Base-by-base conservation (phyloP, 768 basidiomycete genomes). In the Rhodotorula paludigena region DNA sequence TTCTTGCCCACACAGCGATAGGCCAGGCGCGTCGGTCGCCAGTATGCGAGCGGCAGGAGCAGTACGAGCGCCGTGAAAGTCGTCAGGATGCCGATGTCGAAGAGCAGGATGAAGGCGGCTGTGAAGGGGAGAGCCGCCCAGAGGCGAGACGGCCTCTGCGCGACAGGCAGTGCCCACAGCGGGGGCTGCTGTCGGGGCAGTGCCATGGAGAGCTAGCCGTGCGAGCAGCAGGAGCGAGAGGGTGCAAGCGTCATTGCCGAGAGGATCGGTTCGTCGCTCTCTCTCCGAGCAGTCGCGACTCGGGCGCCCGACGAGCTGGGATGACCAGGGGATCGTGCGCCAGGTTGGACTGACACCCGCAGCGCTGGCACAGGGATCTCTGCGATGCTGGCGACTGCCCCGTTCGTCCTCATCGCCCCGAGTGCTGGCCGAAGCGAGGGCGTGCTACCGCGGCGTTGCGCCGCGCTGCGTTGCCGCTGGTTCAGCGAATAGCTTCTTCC, bases 1-100 rank as follows among this genome's bases (percentile, higher is more conserved):
- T 20, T 62, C 36, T 68, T 68, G 21, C 61, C 66, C 18, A 47
- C 1, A 3, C 44, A 25, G 1, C 9, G 28, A 32, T 59, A 58
- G 35, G 30, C 33, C 18, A 35, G 39, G 8, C 54, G 38, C 0
- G 41, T 42, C 20, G 32, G 54, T 14, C 30, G n/a, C 38, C 32
- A 2, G n/a, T 12, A 41, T 9, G 52, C 32, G 28, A 53, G 21
- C 33, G 52, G 52, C 23, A 35, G 33, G 6, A 53, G 35, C 9
- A 53, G 35, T 6, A 53, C 30, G 5, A 51, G 3, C 8, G 33
- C 32, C 16, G 20, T 3, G 32, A 33, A 30, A 18, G 49, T 33
- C 23, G 23, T 11, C 20, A 57, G 42, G 44, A 21, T 8, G n/a
- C 23, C 52, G 33, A 20, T 7, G 42, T 41, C 52, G 42, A 44